Conservation (phyloP, 306 rosid species). For the Adenanthera pavonina region DNA sequence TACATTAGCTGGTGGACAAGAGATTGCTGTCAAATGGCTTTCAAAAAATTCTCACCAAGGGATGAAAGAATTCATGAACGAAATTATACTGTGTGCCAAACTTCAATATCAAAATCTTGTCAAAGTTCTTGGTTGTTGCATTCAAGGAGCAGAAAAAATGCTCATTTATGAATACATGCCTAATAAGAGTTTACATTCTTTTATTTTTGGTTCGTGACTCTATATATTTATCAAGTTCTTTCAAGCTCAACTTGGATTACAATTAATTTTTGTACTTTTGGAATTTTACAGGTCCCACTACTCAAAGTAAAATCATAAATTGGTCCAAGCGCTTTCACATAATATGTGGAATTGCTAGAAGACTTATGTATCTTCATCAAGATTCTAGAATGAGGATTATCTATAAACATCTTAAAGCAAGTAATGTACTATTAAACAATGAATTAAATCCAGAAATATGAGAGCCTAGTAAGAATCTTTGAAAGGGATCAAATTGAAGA, state of each 20-base stretch:
- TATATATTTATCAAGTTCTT: neutral
- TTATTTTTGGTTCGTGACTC: neutral
- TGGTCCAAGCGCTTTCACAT: neutral
- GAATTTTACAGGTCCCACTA: neutral
- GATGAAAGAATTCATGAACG: slow-evolving; percentile 28
- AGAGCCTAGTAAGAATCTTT: neutral
- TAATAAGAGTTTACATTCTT: neutral
- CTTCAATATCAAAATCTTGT: slow-evolving; percentile 36
- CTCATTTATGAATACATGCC: neutral
- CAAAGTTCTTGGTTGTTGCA: slow-evolving; percentile 35
- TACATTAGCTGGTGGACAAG: neutral
- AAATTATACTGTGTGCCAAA: slow-evolving; percentile 29
- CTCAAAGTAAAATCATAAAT: neutral
- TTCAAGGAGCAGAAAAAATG: slow-evolving; percentile 7
- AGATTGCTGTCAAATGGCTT: slow-evolving; percentile 33
- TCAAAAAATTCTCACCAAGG: slow-evolving; percentile 26
- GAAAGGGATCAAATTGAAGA: neutral
- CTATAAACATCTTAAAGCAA: neutral
- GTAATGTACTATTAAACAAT: neutral
- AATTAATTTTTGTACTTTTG: neutral
- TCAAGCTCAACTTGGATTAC: neutral
- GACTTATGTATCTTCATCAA: neutral
- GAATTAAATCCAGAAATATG: neutral
- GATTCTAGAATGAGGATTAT: neutral
- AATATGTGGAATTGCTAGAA: neutral